Evolutionary conservation across 2,329 filamentous ascomycete genomes (phyloP).

Genomic region (Cladosporium sp.): DNA sequence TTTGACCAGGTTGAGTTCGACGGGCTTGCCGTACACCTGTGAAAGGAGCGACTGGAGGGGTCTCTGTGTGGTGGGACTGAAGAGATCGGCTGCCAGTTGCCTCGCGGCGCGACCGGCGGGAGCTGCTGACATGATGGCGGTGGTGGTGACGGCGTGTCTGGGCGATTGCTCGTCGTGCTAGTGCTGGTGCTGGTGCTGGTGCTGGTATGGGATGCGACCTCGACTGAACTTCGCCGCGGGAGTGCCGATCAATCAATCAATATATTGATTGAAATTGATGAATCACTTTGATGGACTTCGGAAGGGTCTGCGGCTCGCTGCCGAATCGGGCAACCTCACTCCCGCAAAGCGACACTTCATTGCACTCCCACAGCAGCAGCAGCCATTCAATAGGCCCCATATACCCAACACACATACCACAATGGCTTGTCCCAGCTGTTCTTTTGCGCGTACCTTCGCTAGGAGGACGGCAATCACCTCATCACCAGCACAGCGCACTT

Average conservation of each 20-base stretch:
- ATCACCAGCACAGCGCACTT: background rate
- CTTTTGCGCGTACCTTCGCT: constrained; percentile 18
- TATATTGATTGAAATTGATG: constrained; percentile 18
- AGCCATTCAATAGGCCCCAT: background rate
- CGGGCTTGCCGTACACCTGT: constrained; percentile 35
- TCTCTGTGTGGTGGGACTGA: constrained; percentile 25
- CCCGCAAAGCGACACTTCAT: constrained; percentile 8
- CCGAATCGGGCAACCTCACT: constrained; percentile 6
- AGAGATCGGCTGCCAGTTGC: constrained; percentile 20
- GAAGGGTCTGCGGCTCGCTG: constrained; percentile 8
- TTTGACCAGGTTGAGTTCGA: constrained; percentile 34
- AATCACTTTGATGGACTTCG: background rate
- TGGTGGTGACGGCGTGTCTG: constrained; percentile 14
- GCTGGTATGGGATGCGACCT: constrained; percentile 13
- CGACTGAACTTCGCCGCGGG: constrained; percentile 13
- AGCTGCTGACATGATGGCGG: constrained; percentile 11
- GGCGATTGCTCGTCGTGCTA: constrained; percentile 3
- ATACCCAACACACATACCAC: constrained; percentile 11
- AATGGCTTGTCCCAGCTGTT: constrained; percentile 22
- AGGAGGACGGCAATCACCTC: constrained; percentile 7
- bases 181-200: background rate
- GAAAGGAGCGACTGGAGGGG: constrained; percentile 30
- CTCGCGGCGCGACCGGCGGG: constrained; percentile 18
- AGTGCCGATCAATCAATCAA: constrained; percentile 10
- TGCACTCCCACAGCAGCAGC: background rate